These are phyloP conservation scores for Paecilomyces fulvus DNA, from an alignment of 2,329 filamentous ascomycete genomes.

Conservation along the genomic window DNA sequence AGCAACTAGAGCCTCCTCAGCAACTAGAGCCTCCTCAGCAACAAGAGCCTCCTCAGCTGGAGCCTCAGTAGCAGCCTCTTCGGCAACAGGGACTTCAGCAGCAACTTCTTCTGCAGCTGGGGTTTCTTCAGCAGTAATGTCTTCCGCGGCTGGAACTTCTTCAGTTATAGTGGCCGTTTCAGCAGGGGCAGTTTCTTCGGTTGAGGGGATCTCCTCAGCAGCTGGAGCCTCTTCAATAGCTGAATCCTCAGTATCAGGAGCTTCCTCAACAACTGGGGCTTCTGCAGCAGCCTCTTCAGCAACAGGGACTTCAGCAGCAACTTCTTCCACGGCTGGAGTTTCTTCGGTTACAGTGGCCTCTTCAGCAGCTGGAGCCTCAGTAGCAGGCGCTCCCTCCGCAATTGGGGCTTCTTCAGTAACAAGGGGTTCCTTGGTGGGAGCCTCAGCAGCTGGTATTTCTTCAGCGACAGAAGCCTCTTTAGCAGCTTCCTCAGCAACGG, in stretches of 20 bases:
- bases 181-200: background rate
- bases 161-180: background rate
- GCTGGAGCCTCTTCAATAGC: background rate
- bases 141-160: background rate
- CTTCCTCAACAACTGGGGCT: background rate
- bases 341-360: background rate
- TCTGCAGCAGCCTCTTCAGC: background rate
- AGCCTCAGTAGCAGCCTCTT: background rate
- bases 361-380: background rate
- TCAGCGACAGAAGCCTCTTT: background rate
- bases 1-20: no score
- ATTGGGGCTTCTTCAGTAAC: background rate
- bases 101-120: background rate
- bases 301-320: background rate
- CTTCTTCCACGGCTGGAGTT: background rate
- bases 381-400: no score
- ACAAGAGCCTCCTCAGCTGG: no score
- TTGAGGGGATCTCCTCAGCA: background rate
- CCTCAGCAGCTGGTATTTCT: background rate
- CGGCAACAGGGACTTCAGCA: background rate
- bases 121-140: background rate
- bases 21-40: no score
- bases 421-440: background rate
- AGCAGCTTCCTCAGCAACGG: background rate
- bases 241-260: background rate